These are phyloP conservation scores for Parastagonospora nodorum DNA, from an alignment of 2,329 filamentous ascomycete genomes.

Conservation along the genomic window DNA sequence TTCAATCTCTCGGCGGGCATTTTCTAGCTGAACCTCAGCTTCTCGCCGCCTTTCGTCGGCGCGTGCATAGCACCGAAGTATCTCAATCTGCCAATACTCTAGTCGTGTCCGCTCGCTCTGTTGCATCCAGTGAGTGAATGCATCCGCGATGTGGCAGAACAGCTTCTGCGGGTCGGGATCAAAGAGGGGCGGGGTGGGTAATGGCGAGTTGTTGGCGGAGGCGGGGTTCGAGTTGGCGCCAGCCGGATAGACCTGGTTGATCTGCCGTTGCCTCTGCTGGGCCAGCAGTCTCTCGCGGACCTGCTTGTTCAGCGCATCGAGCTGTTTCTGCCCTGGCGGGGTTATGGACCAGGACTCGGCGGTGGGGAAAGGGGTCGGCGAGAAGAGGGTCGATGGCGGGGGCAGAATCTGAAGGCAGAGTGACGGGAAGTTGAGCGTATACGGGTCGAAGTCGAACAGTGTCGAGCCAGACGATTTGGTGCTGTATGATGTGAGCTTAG, in stretches of 20 bases:
- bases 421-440: slow-evolving; percentile 82
- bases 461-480: slow-evolving; percentile 50
- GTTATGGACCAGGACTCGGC: slow-evolving; percentile 80
- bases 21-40: slow-evolving; percentile 45
- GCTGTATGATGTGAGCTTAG: slow-evolving; percentile 34
- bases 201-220: slow-evolving; percentile 38
- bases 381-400: slow-evolving; percentile 80
- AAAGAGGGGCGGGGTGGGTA: slow-evolving; percentile 47
- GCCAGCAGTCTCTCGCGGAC: slow-evolving; percentile 68
- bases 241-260: slow-evolving; percentile 40
- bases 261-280: slow-evolving; percentile 41
- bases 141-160: slow-evolving; percentile 74
- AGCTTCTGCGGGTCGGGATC: slow-evolving; percentile 72
- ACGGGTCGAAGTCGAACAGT: slow-evolving; percentile 80
- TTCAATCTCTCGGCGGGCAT: slow-evolving; percentile 49
- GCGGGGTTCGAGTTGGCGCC: slow-evolving; percentile 31
- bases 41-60: slow-evolving; percentile 46
- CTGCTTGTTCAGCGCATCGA: slow-evolving; percentile 69
- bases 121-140: slow-evolving; percentile 76
- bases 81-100: slow-evolving; percentile 54
- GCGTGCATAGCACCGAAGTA: slow-evolving; percentile 52
- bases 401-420: slow-evolving; percentile 82
- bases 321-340: slow-evolving; percentile 75
- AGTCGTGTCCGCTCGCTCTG: slow-evolving; percentile 58
- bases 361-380: slow-evolving; percentile 77